Evolutionary conservation across 192 early-diverging fungal species (phyloP), one percentile per base, ranked within the genome.

Genomic region (Ramicandelaber brevisporus): DNA sequence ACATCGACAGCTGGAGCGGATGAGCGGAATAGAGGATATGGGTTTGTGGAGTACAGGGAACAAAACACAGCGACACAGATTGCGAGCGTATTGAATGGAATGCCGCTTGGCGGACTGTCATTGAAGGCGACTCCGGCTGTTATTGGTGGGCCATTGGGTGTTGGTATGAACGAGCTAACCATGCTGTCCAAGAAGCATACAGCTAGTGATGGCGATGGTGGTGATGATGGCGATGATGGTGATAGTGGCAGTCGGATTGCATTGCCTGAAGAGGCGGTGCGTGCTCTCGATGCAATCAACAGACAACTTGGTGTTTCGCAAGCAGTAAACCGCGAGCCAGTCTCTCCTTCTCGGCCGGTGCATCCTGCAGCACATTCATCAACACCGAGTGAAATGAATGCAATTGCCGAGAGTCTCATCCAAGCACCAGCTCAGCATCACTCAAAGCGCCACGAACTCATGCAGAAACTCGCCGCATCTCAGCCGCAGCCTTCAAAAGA

Each of bases 131-230:
- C 58, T 18, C 50, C 55, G 26, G 60, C 72, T 14, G 64, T 84
- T 5, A 56, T 85, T 13, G 80, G 80, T 17, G 80, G 78, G 1
- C 62, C 71, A 27, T 43, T 87, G 33, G 65, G 69, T 12, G 58
- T 64, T 5, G 81, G 81, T 15, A 83, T 85, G 81, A 65, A 63
- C 21, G 59, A 61, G 9, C 50, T 85, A 16, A 72, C 67, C n/a
- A 34, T 48, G 11, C 25, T 72, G 20, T 54, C 65, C 6, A 30
- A 28, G 1, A 18, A 28, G n/a, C 30, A 25, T 9, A 8, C 24
- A 9, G 24, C 24, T n/a, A n/a, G n/a, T n/a, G n/a, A n/a, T n/a
- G 24, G 24, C 24, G 8, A 8, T 9, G 24, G 8, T 11, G 24
- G 11, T 25, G 24, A 25, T 11, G 8, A 8, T 25, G 24, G 8